These are phyloP conservation scores for Thalassiosira livingstoniorum DNA, from an alignment of 352 stramenopile species.

Conservation along the genomic window DNA sequence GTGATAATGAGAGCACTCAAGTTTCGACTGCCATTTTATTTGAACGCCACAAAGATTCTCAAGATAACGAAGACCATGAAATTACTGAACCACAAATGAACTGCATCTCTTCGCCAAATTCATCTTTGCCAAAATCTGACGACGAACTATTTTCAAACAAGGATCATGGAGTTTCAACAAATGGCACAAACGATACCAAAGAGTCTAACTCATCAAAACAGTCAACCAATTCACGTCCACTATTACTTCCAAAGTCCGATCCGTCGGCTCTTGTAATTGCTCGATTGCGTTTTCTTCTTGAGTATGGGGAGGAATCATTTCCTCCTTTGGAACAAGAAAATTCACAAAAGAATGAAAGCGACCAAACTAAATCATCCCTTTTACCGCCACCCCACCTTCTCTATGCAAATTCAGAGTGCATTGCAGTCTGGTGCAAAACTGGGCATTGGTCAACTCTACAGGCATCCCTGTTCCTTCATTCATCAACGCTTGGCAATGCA, in stretches of 20 bases:
- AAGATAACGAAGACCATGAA: too few species aligned
- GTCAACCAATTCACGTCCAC: not conserved
- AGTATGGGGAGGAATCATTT: constrained; percentile 59
- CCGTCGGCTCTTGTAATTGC: constrained; percentile 66
- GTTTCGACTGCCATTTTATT: too few species aligned
- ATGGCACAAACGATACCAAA: too few species aligned
- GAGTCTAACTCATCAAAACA: constrained; percentile 4
- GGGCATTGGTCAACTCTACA: constrained; percentile 81
- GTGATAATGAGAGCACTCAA: not conserved
- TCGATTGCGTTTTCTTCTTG: constrained; percentile 76
- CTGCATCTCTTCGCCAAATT: too few species aligned
- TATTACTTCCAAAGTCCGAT: constrained; percentile 56
- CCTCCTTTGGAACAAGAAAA: constrained; percentile 11
- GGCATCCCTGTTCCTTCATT: constrained; percentile 72
- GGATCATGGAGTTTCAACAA: too few species aligned
- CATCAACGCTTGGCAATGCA: constrained; percentile 70
- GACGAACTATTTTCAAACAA: too few species aligned
- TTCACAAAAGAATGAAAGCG: constrained; percentile 11
- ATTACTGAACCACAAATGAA: too few species aligned
- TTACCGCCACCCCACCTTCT: constrained; percentile 77
- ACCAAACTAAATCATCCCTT: constrained; percentile 21
- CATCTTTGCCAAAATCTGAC: too few species aligned
- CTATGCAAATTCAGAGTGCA: constrained; percentile 83
- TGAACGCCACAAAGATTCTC: too few species aligned
- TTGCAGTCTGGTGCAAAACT: constrained; percentile 83